phyloP scores from a whole-genome alignment of 306 rosid species.

The Quercus parvula region DNA sequence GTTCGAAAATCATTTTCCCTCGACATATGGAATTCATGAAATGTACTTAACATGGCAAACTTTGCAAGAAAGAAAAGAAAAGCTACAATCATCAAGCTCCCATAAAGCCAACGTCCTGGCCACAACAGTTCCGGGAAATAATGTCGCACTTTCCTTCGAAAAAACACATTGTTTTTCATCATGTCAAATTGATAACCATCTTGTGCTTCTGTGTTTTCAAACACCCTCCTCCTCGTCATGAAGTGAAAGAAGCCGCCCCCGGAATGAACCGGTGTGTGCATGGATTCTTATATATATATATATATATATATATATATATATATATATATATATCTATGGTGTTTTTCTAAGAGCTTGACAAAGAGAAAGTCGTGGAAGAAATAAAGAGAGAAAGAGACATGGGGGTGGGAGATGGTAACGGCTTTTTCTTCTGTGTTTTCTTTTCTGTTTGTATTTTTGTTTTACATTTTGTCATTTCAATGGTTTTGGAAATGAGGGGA shows the following conservation, averaged over 20 bases:
- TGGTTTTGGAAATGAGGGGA: not conserved
- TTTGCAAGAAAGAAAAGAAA: slow-evolving; percentile 35
- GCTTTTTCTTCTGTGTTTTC: not conserved
- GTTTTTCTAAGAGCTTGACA: slow-evolving; percentile 7
- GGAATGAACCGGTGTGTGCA: not conserved
- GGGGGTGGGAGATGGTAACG: not conserved
- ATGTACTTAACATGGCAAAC: slow-evolving; percentile 35
- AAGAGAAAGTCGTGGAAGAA: not conserved
- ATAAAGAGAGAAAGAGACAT: slow-evolving; percentile 12
- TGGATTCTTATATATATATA: not conserved
- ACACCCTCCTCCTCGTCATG: slow-evolving; percentile 31
- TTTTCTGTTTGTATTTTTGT: slow-evolving; percentile 23
- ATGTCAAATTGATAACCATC: slow-evolving; percentile 14
- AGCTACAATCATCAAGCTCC: slow-evolving; percentile 32
- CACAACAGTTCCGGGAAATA: slow-evolving; percentile 11
- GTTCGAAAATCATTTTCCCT: slow-evolving; percentile 4
- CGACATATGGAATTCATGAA: slow-evolving; percentile 20
- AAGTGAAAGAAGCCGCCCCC: not conserved
- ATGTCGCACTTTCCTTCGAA: slow-evolving; percentile 21
- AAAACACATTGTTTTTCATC: not conserved
- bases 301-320: too few species aligned
- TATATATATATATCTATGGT: too few species aligned
- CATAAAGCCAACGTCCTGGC: slow-evolving; percentile 20
- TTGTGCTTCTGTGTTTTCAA: slow-evolving; percentile 28
- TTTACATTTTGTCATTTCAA: slow-evolving; percentile 9